Evolutionary conservation across 768 basidiomycete species (phyloP).

Genomic region (Clitopilus passeckerianus): DNA sequence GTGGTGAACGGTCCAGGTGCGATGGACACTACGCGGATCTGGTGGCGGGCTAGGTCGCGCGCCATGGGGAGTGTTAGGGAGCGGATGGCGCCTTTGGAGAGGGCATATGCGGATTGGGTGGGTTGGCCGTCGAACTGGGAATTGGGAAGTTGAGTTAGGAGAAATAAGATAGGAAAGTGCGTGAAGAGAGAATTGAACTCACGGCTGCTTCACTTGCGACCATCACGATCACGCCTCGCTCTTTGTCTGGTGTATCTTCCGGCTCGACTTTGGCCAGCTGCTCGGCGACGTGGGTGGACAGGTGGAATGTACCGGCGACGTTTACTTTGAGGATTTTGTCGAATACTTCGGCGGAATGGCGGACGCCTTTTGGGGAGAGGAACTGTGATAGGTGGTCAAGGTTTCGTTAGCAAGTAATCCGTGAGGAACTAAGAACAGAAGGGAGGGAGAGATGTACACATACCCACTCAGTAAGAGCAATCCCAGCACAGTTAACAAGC

Average conservation of each 20-base stretch:
- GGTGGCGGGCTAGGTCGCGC: constrained; percentile 49
- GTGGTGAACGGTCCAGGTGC: constrained; percentile 36
- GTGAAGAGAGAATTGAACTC: constrained; percentile 10
- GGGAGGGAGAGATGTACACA: neutral
- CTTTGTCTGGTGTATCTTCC: constrained; percentile 41
- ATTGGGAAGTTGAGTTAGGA: neutral
- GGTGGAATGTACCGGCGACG: constrained; percentile 54
- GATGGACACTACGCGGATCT: constrained; percentile 50
- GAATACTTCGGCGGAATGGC: constrained; percentile 49
- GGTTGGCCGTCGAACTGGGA: constrained; percentile 51
- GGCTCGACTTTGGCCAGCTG: constrained; percentile 45
- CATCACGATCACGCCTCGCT: constrained; percentile 54
- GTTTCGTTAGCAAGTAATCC: neutral
- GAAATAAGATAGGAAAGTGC: neutral
- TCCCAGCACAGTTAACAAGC: constrained; percentile 40
- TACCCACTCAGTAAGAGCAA: neutral
- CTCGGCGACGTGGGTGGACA: constrained; percentile 46
- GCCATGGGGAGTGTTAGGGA: constrained; percentile 62
- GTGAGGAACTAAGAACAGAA: no score
- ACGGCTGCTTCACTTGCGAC: constrained; percentile 53
- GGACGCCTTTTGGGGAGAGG: constrained; percentile 38
- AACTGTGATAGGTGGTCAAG: constrained; percentile 24
- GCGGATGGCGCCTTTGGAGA: constrained; percentile 50
- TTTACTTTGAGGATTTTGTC: constrained; percentile 49
- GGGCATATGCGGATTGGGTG: constrained; percentile 54